These are phyloP conservation scores for Gossypium stocksii DNA, from an alignment of 345 rosid genomes.

Conservation along the genomic window DNA sequence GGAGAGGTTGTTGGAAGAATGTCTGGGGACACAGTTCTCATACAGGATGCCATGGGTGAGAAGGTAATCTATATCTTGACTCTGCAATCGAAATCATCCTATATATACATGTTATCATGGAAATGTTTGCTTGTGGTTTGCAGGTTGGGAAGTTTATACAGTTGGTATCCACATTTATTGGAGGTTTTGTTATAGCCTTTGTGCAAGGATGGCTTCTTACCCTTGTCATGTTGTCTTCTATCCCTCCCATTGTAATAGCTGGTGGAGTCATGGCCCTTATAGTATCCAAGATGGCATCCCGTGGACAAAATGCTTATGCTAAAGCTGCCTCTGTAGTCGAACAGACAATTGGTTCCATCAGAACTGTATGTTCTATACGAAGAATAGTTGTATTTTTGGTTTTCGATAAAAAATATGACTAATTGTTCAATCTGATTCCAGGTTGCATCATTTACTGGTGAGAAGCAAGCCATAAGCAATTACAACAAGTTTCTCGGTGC, in stretches of 20 bases:
- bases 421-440: constrained; percentile 9
- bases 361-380: constrained; percentile 41
- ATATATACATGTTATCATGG: not conserved
- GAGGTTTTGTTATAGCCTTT: constrained; percentile 69
- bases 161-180: constrained; percentile 45
- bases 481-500: constrained; percentile 47
- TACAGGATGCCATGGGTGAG: constrained; percentile 75
- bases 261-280: constrained; percentile 45
- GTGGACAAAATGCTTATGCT: constrained; percentile 51
- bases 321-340: constrained; percentile 51
- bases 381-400: not conserved
- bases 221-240: constrained; percentile 45
- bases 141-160: constrained; percentile 73
- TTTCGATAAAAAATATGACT: not conserved
- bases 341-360: constrained; percentile 66
- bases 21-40: constrained; percentile 70
- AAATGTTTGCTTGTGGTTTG: not conserved
- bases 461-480: constrained; percentile 42
- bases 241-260: constrained; percentile 54
- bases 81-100: not conserved
- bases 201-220: constrained; percentile 70
- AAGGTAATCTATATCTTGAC: constrained; percentile 35
- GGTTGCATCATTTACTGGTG: constrained; percentile 70
- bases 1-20: constrained; percentile 69
- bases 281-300: constrained; percentile 43